A percentile compares a stretch with the other conserved stretches of the same genome.
These are phyloP conservation scores for Aspergillus terreus DNA, from an alignment of 2,329 filamentous ascomycete genomes.

Conservation along the genomic window DNA sequence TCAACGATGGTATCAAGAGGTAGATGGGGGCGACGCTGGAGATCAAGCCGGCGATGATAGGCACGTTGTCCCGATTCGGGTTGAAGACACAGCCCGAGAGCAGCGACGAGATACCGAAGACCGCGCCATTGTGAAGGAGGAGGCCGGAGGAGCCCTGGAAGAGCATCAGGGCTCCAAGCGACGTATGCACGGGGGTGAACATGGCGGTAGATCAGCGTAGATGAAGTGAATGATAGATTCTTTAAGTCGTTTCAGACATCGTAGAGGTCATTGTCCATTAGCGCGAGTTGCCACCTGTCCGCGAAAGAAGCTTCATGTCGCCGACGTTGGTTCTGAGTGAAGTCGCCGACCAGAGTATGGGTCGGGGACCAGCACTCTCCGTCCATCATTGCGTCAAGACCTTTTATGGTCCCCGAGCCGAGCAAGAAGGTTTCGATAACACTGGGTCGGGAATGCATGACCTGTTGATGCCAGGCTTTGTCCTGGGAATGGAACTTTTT, in stretches of 20 bases:
- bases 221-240: not conserved
- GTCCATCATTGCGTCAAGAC: slow-evolving; percentile 2
- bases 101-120: slow-evolving; percentile 50
- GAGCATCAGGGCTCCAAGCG: slow-evolving; percentile 49
- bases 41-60: slow-evolving; percentile 46
- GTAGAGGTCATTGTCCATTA: too few relatives aligned
- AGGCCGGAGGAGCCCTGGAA: slow-evolving; percentile 49
- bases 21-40: slow-evolving; percentile 43
- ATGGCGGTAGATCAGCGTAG: slow-evolving; percentile 25
- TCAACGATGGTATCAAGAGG: slow-evolving; percentile 41
- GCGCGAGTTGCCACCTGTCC: too few relatives aligned
- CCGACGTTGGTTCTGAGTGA: too few relatives aligned
- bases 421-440: not conserved
- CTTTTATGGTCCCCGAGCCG: slow-evolving; percentile 4
- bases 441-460: not conserved
- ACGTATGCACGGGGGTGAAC: slow-evolving; percentile 53
- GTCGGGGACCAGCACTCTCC: slow-evolving; percentile 1
- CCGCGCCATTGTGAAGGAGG: slow-evolving; percentile 49
- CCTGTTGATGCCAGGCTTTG: too few relatives aligned
- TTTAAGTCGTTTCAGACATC: too few relatives aligned
- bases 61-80: slow-evolving; percentile 40
- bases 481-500: too few relatives aligned
- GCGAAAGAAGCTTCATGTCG: too few relatives aligned
- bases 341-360: not conserved
- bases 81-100: slow-evolving; percentile 40